phyloP scores from a whole-genome alignment of 2,329 filamentous ascomycete genomes.

The Stagonosporopsis chrysanthemi region DNA sequence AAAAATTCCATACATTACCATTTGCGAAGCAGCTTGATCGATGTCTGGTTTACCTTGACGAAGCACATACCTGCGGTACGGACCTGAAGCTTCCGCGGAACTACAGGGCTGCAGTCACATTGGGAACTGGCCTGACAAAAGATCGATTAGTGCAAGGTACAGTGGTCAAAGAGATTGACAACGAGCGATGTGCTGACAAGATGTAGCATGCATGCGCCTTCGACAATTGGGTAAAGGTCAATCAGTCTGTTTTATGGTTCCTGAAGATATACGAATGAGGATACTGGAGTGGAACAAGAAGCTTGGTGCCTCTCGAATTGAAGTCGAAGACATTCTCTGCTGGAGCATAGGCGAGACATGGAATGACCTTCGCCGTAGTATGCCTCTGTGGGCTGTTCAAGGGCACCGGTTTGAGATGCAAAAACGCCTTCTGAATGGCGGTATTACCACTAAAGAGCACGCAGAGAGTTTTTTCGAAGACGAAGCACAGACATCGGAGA shows the following conservation, averaged over 20 bases:
- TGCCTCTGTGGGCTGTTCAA: conserved; percentile 68
- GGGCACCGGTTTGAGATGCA: conserved; percentile 61
- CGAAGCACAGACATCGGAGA: conserved; percentile 57
- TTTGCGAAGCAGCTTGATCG: conserved; percentile 63
- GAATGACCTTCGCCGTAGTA: conserved; percentile 56
- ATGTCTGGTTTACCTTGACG: conserved; percentile 74
- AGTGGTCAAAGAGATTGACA: no score
- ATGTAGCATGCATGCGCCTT: conserved; percentile 56
- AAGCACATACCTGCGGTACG: conserved; percentile 73
- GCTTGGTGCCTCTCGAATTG: conserved; percentile 37
- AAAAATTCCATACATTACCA: conserved; percentile 54
- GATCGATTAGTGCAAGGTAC: conserved; percentile 69
- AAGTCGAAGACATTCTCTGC: conserved; percentile 62
- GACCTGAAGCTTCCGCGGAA: conserved; percentile 67
- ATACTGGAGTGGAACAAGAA: not conserved
- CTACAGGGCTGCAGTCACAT: conserved; percentile 71
- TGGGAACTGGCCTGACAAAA: conserved; percentile 71
- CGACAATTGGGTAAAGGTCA: conserved; percentile 70
- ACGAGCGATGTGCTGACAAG: no score
- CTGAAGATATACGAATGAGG: conserved; percentile 60
- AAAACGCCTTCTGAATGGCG: conserved; percentile 43
- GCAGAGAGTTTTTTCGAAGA: conserved; percentile 61
- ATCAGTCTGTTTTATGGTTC: conserved; percentile 67
- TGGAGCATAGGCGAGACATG: conserved; percentile 69
- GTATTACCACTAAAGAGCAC: conserved; percentile 26